Evolutionary conservation across 345 rosid species (phyloP).

Genomic region (Hibiscus trionum): DNA sequence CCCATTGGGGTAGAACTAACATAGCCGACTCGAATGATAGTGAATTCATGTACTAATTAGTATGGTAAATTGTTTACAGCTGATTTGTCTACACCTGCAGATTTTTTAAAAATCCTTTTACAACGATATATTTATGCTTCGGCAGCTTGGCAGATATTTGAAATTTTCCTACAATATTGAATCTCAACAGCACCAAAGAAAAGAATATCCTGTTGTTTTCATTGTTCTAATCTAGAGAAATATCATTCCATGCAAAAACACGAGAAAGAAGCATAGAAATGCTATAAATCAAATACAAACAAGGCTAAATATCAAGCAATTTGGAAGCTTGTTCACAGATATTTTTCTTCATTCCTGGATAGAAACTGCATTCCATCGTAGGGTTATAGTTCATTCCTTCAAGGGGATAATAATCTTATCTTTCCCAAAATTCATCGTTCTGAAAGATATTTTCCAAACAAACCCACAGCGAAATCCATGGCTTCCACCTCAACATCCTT

Average conservation of each 20-base stretch:
- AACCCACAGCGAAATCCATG: neutral
- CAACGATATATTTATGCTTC: too few relatives aligned
- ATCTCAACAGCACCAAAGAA: neutral
- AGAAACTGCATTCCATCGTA: neutral
- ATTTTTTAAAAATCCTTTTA: too few relatives aligned
- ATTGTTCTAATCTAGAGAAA: neutral
- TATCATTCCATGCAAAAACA: slow-evolving; percentile 1
- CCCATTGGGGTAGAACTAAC: too few relatives aligned
- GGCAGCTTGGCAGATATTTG: neutral
- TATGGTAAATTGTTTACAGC: too few relatives aligned
- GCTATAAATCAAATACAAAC: neutral
- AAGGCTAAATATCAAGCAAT: neutral
- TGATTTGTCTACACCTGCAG: too few relatives aligned
- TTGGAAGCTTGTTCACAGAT: slow-evolving; percentile 10
- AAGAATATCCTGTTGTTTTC: neutral
- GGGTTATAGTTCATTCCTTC: neutral
- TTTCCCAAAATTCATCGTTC: neutral
- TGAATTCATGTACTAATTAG: too few relatives aligned
- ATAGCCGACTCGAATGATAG: too few relatives aligned
- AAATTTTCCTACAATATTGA: neutral
- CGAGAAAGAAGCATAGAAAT: neutral
- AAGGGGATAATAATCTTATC: neutral
- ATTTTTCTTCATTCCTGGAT: slow-evolving; percentile 1
- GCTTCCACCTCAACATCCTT: slow-evolving; percentile 7
- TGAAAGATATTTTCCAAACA: neutral